A percentile compares a stretch with the other conserved stretches of the same genome.
These are phyloP conservation scores for Saccharomycopsis malanga DNA, from an alignment of 805 yeast species.

Conservation along the genomic window DNA sequence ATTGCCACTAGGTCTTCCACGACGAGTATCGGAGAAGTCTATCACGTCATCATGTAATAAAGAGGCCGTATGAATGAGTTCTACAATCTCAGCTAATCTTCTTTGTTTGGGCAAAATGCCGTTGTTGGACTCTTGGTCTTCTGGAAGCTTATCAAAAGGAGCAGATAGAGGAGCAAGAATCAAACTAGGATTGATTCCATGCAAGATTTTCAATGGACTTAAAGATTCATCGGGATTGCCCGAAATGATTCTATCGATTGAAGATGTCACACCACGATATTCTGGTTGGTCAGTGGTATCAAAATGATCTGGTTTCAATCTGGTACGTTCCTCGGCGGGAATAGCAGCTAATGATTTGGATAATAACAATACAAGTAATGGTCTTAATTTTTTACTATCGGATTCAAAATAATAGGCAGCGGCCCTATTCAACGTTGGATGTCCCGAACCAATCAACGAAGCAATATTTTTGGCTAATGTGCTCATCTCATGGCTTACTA, in stretches of 20 bases:
- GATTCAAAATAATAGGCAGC: constrained; percentile 94
- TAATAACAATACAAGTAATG: constrained; percentile 75
- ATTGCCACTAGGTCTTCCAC: constrained; percentile 90
- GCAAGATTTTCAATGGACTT: constrained; percentile 74
- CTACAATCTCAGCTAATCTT: constrained; percentile 93
- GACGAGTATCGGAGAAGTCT: constrained; percentile 78
- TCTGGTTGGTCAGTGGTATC: constrained; percentile 66
- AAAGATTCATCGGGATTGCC: constrained; percentile 49
- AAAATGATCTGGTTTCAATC: constrained; percentile 51
- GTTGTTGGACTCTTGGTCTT: constrained; percentile 43
- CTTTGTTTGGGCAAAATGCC: constrained; percentile 94
- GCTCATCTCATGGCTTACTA: constrained; percentile 91
- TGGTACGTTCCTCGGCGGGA: constrained; percentile 59
- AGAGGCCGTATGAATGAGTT: constrained; percentile 97
- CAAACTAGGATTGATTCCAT: constrained; percentile 84
- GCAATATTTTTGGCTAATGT: constrained; percentile 83
- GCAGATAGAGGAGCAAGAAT: constrained; percentile 76
- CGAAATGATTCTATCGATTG: constrained; percentile 38
- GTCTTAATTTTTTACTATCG: constrained; percentile 93
- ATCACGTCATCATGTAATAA: constrained; percentile 95
- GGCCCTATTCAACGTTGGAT: constrained; percentile 85
- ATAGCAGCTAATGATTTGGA: constrained; percentile 75
- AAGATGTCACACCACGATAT: constrained; percentile 47
- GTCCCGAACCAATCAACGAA: constrained; percentile 81
- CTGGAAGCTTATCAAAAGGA: constrained; percentile 68